Percentiles rank a stretch among this genome's conserved stretches.
phyloP scores from a whole-genome alignment of 192 early-diverging fungal genomes.

The Umbelopsis sp. region DNA sequence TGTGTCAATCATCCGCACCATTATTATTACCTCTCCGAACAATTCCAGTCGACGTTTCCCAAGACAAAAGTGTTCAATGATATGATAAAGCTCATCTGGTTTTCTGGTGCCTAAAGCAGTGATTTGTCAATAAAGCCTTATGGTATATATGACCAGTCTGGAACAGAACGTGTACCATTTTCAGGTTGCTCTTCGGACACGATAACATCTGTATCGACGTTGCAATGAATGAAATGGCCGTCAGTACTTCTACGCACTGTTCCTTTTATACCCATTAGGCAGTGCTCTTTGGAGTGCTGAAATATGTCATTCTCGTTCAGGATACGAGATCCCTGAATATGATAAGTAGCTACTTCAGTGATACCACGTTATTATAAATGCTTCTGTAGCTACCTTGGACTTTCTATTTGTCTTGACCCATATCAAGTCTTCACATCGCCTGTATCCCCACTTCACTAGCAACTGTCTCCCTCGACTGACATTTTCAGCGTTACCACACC shows the following conservation, averaged over 20 bases:
- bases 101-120: slow-evolving; percentile 40
- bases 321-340: slow-evolving; percentile 40
- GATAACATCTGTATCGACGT: slow-evolving; percentile 71
- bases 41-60: slow-evolving; percentile 63
- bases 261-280: slow-evolving; percentile 68
- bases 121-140: not conserved
- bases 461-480: slow-evolving; percentile 61
- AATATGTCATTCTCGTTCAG: slow-evolving; percentile 48
- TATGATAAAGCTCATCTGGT: slow-evolving; percentile 64
- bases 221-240: slow-evolving; percentile 73
- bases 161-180: slow-evolving; percentile 23
- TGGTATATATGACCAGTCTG: too few relatives aligned
- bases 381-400: slow-evolving; percentile 34
- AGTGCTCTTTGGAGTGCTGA: slow-evolving; percentile 66
- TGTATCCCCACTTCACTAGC: slow-evolving; percentile 65
- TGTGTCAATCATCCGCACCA: not conserved
- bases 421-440: slow-evolving; percentile 66
- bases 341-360: not conserved
- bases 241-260: slow-evolving; percentile 67
- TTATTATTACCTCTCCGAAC: slow-evolving; percentile 52
- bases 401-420: slow-evolving; percentile 68
- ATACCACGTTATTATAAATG: not conserved
- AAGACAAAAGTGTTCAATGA: slow-evolving; percentile 69
- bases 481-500: slow-evolving; percentile 59
- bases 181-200: slow-evolving; percentile 57